Evolutionary conservation across 73 alveolate genomes (phyloP).

Genomic region (Stentor coeruleus): DNA sequence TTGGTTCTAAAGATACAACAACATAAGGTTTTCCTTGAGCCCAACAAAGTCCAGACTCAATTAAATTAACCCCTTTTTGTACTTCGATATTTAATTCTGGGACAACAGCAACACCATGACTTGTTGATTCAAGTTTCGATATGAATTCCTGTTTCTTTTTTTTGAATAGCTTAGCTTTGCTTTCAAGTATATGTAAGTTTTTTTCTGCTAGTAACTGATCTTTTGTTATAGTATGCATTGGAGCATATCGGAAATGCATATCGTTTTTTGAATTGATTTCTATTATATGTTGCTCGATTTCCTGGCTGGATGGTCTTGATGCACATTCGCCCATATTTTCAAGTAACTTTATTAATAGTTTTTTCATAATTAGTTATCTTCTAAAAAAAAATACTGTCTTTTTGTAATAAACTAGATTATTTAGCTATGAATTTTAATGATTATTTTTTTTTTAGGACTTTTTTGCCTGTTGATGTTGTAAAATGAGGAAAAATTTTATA

Average conservation of each 20-base stretch:
- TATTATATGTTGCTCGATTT: not conserved
- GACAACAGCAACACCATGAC: not conserved
- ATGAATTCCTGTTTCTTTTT: not conserved
- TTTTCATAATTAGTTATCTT: too few species aligned
- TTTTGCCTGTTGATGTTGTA: too few species aligned
- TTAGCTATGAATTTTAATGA: too few species aligned
- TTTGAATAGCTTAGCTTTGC: not conserved
- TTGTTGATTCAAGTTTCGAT: not conserved
- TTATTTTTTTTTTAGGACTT: too few species aligned
- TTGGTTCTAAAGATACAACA: not conserved
- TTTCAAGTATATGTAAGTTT: not conserved
- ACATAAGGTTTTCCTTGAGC: constrained; percentile 8
- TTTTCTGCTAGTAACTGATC: not conserved
- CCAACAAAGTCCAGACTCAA: too few species aligned
- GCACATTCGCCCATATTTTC: not conserved
- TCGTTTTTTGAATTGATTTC: not conserved
- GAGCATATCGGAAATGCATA: not conserved
- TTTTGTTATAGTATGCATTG: not conserved
- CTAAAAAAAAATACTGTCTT: too few species aligned
- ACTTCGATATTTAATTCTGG: constrained; percentile 10
- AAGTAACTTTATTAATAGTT: not conserved
- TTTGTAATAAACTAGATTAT: too few species aligned
- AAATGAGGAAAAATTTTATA: too few species aligned
- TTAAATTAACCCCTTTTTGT: too few species aligned
- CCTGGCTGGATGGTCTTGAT: not conserved